Evolutionary conservation across 805 yeast genomes (phyloP).

Genomic region (Kazachstania africana): DNA sequence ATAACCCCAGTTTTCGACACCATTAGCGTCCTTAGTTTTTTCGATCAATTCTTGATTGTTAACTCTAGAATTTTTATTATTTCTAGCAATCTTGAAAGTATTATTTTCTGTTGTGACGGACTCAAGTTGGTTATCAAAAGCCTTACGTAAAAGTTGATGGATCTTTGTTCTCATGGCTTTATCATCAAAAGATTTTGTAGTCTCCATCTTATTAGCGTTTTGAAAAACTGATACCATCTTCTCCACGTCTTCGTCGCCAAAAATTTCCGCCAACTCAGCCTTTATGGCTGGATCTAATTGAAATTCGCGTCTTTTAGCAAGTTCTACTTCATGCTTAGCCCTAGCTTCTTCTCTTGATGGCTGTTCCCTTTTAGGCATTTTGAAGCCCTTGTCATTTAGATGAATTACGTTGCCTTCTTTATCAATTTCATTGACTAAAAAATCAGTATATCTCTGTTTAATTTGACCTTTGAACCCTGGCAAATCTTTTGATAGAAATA

Average conservation of each 20-base stretch:
- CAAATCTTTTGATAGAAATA: constrained; percentile 41
- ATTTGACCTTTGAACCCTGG: constrained; percentile 68
- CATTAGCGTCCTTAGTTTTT: constrained; percentile 31
- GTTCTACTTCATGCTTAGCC: constrained; percentile 23
- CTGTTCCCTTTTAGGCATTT: constrained; percentile 39
- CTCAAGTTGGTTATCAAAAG: constrained; percentile 66
- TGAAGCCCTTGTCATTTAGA: constrained; percentile 61
- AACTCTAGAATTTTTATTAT: constrained; percentile 32
- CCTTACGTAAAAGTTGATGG: constrained; percentile 65
- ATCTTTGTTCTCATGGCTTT: constrained; percentile 66
- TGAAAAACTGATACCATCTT: constrained; percentile 43
- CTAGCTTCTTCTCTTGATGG: constrained; percentile 30
- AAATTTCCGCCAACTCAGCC: constrained; percentile 34
- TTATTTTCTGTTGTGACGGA: constrained; percentile 63
- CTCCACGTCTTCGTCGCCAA: constrained; percentile 52
- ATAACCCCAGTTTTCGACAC: constrained; percentile 55
- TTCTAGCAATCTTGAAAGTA: constrained; percentile 49
- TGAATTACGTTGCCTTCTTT: constrained; percentile 59
- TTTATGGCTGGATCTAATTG: constrained; percentile 36
- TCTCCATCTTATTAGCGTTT: constrained; percentile 46
- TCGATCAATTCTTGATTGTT: constrained; percentile 28
- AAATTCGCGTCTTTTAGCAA: constrained; percentile 26
- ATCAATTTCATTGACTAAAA: constrained; percentile 82
- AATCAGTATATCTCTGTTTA: constrained; percentile 87
- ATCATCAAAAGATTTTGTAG: constrained; percentile 45